Base-by-base conservation (phyloP, 73 alveolate genomes). In the Uronychia setigera region DNA sequence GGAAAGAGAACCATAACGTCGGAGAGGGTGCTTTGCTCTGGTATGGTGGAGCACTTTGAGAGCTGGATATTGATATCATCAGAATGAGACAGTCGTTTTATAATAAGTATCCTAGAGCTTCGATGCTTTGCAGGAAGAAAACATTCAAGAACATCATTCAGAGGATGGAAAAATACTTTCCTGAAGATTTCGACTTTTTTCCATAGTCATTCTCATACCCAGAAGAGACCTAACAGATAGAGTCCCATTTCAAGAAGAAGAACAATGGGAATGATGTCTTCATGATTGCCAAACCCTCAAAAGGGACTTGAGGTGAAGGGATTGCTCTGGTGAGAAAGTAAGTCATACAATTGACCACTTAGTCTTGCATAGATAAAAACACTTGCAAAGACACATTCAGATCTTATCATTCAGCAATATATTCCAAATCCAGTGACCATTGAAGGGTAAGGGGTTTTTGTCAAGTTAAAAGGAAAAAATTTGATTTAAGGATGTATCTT, bases 401-500 rank as follows among this genome's bases (percentile, higher is more conserved):
- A 46, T 46, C 67, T 46, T 11, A 5, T 46, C n/a, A 46, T 46
- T 19, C 67, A 46, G 67, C n/a, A 46, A 19, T 46, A 46, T 46
- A 46, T 46, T 19, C n/a, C n/a, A 19, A 46, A 46, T 19, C 67
- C 67, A 46, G 5, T 46, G 67, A 11, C 19, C n/a, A 46, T 46
- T 5, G 67, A 46, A 19, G 67, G 67, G 67, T 46, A 46, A 46
- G 67, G 67, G 5, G 67, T 5, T 11, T 5, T 19, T 46, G n/a
- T n/a, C 33, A 0, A 35, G 35, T 0, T 46, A 5, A 46, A 5
- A 46, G 67, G 35, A 93, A 95, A 82, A 98, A 97, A 87, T 97
- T 98, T 91, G 98, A 96, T 77, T 77, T 98, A 81, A 81, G 98
- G 79, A 29, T 97, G 25, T 98, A 96, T 86, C 99, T 98, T 31